A percentile compares a stretch with the other conserved stretches of the same genome.
Evolutionary conservation across 2,329 filamentous ascomycete species (phyloP).

Genomic region (Colletotrichum acutatum): DNA sequence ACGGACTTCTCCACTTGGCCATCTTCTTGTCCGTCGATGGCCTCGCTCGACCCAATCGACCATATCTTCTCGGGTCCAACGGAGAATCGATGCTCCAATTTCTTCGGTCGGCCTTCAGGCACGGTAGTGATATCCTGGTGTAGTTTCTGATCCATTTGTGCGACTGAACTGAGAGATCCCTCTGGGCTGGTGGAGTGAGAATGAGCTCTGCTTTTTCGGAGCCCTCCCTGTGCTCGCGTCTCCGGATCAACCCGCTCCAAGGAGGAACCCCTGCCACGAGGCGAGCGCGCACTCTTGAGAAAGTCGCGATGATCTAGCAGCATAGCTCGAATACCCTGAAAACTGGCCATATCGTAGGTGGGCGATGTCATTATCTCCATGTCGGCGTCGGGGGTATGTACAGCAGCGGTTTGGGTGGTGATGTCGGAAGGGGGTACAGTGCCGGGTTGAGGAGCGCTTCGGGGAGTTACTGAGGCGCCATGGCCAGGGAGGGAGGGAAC

Average conservation of each 20-base stretch:
- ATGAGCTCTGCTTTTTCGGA: slow-evolving; percentile 36
- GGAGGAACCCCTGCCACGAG: slow-evolving; percentile 40
- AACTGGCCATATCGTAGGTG: slow-evolving; percentile 45
- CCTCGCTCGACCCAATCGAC: slow-evolving; percentile 68
- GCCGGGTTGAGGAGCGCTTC: slow-evolving; percentile 42
- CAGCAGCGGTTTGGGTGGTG: background rate
- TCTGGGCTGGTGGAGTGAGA: slow-evolving; percentile 41
- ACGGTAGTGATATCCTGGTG: slow-evolving; percentile 36
- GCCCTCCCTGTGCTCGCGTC: slow-evolving; percentile 38
- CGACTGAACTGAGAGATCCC: slow-evolving; percentile 39
- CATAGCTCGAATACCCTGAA: slow-evolving; percentile 49
- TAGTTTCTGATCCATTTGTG: slow-evolving; percentile 28
- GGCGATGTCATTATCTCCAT: slow-evolving; percentile 45
- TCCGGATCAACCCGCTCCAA: slow-evolving; percentile 50
- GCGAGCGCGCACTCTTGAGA: slow-evolving; percentile 40
- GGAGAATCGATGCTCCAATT: slow-evolving; percentile 54
- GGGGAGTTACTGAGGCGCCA: slow-evolving; percentile 51
- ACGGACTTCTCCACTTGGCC: slow-evolving; percentile 75
- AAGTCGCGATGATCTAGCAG: slow-evolving; percentile 49
- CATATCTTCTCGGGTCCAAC: slow-evolving; percentile 68
- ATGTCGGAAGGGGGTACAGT: slow-evolving; percentile 43
- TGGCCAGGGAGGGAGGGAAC: slow-evolving; percentile 47
- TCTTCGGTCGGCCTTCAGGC: slow-evolving; percentile 48
- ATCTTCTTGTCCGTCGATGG: slow-evolving; percentile 56
- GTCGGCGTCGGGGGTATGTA: slow-evolving; percentile 38